A percentile compares a stretch with the other conserved stretches of the same genome.
Evolutionary conservation across 352 stramenopile genomes (phyloP).

Genomic region (Elongisporangium prolatum): DNA sequence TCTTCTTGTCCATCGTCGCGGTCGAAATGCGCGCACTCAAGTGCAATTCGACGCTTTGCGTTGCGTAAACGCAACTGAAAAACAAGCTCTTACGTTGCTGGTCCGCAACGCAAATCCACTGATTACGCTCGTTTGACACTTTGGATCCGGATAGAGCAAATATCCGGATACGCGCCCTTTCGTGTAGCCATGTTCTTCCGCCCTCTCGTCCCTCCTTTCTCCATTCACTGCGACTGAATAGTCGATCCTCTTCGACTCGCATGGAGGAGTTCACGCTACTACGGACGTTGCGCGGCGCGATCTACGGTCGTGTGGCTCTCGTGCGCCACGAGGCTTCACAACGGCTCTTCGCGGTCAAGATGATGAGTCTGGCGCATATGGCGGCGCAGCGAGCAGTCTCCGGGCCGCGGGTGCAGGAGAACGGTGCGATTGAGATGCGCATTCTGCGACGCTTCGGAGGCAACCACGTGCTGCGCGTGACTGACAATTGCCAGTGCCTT

Average conservation of each 20-base stretch:
- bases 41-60: background rate
- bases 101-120: background rate
- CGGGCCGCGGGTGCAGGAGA: slow-evolving; percentile 32
- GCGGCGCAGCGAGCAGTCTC: slow-evolving; percentile 29
- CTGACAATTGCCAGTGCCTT: background rate
- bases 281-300: slow-evolving; percentile 36
- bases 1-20: slow-evolving; percentile 13
- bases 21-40: background rate
- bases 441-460: slow-evolving; percentile 35
- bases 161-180: background rate
- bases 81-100: background rate
- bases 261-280: slow-evolving; percentile 50
- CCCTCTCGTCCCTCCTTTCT: background rate
- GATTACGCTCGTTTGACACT: background rate
- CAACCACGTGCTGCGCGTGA: slow-evolving; percentile 13
- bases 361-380: slow-evolving; percentile 65
- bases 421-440: slow-evolving; percentile 36
- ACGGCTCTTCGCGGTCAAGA: slow-evolving; percentile 46
- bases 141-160: background rate
- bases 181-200: background rate
- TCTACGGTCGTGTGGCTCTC: slow-evolving; percentile 50
- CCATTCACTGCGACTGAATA: background rate
- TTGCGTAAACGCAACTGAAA: background rate
- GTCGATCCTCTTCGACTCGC: background rate
- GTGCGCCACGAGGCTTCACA: slow-evolving; percentile 27